A percentile compares a stretch with the other conserved stretches of the same genome.
phyloP scores from a whole-genome alignment of 2,329 filamentous ascomycete species.

The Sporothrix variecibatus region DNA sequence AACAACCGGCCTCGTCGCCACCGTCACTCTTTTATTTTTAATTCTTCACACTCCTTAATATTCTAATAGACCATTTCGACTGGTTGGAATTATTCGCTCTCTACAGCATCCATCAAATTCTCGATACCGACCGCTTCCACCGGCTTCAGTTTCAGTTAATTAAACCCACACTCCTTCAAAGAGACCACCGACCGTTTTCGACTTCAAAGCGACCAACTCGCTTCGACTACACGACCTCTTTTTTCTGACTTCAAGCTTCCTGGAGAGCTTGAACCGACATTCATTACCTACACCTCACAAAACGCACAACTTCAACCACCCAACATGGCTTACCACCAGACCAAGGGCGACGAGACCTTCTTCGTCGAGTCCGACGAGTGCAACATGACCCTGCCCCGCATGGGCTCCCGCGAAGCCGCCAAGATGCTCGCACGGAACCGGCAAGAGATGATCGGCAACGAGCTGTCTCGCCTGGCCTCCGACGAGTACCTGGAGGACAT shows the following conservation, averaged over 20 bases:
- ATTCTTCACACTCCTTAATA: conserved; percentile 61
- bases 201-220: conserved; percentile 24
- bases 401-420: conserved; percentile 72
- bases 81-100: conserved; percentile 45
- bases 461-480: conserved; percentile 79
- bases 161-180: conserved; percentile 41
- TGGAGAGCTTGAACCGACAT: conserved; percentile 24
- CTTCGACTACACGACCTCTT: conserved; percentile 13
- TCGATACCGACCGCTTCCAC: conserved; percentile 30
- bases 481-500: conserved; percentile 95
- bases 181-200: conserved; percentile 6
- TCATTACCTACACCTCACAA: conserved; percentile 16
- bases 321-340: conserved; percentile 39
- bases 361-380: conserved; percentile 60
- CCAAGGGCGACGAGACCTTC: conserved; percentile 51
- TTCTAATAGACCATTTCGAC: conserved; percentile 50
- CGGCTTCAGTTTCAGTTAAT: conserved; percentile 23
- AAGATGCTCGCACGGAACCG: conserved; percentile 77
- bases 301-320: conserved; percentile 18
- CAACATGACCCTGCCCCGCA: conserved; percentile 50
- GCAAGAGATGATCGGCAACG: conserved; percentile 85
- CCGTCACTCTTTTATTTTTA: conserved; percentile 58
- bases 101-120: conserved; percentile 39
- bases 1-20: conserved; percentile 51
- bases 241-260: conserved; percentile 26